These are phyloP conservation scores for Aspergillus brunneoviolaceus DNA, from an alignment of 2,329 filamentous ascomycete genomes.

Conservation along the genomic window DNA sequence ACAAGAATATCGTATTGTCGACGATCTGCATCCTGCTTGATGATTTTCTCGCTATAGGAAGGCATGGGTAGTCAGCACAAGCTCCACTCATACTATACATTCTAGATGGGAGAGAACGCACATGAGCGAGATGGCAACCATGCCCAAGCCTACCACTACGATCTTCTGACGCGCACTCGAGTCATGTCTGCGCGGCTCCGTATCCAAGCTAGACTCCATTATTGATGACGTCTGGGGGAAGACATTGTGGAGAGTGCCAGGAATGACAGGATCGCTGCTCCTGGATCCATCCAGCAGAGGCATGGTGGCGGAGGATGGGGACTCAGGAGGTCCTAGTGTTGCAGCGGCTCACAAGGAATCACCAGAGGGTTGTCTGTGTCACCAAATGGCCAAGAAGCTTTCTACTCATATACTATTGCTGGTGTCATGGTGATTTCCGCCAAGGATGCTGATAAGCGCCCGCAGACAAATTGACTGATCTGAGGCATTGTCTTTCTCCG, in stretches of 20 bases:
- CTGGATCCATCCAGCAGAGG: slow-evolving; percentile 31
- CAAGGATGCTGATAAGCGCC: slow-evolving; percentile 6
- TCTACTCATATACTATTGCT: neutral
- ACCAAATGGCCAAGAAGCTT: slow-evolving; percentile 1
- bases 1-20: slow-evolving; percentile 79
- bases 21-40: slow-evolving; percentile 76
- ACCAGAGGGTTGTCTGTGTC: neutral
- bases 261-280: slow-evolving; percentile 24
- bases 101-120: slow-evolving; percentile 49
- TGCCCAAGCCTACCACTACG: slow-evolving; percentile 83
- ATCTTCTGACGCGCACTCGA: slow-evolving; percentile 56
- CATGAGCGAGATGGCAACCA: slow-evolving; percentile 90
- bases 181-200: slow-evolving; percentile 7
- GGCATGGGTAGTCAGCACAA: neutral
- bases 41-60: slow-evolving; percentile 70
- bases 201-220: slow-evolving; percentile 7
- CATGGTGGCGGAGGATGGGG: slow-evolving; percentile 21
- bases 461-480: neutral
- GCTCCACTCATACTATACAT: neutral
- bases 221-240: slow-evolving; percentile 5
- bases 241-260: slow-evolving; percentile 20
- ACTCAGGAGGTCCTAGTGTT: neutral
- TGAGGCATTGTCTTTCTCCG: slow-evolving; percentile 10
- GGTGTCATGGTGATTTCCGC: neutral
- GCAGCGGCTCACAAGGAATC: neutral